A percentile compares a stretch with the other conserved stretches of the same genome.
Evolutionary conservation across 441 rosid species (phyloP).

Genomic region (Lagerstroemia fauriei): DNA sequence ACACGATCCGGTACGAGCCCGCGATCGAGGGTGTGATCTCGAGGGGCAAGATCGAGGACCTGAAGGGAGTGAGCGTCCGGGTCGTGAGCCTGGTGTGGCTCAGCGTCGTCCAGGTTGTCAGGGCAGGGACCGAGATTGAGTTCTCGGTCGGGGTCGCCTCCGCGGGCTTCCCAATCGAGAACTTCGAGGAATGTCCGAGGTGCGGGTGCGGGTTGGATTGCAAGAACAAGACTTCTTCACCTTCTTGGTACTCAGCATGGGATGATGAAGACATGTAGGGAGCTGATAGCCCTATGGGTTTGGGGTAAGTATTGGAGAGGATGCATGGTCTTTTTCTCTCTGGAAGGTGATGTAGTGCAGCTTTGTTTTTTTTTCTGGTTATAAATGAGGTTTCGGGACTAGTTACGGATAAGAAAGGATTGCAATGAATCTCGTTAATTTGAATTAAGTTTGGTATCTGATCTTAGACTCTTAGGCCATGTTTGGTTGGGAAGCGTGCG

Average conservation of each 20-base stretch:
- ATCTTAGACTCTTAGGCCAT: too few relatives aligned
- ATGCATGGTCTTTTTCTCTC: too few relatives aligned
- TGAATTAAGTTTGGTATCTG: too few relatives aligned
- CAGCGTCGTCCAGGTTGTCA: constrained; percentile 10
- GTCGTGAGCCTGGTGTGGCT: constrained; percentile 23
- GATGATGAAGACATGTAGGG: neutral
- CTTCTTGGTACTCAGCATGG: neutral
- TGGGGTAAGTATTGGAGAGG: too few relatives aligned
- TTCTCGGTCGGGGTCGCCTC: constrained; percentile 19
- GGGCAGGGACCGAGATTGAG: constrained; percentile 11
- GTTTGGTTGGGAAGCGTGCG: too few relatives aligned
- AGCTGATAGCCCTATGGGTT: neutral
- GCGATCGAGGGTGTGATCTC: constrained; percentile 14
- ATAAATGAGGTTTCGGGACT: too few relatives aligned
- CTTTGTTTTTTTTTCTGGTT: too few relatives aligned
- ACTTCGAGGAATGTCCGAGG: constrained; percentile 18
- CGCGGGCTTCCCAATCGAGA: constrained; percentile 14
- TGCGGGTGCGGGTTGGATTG: constrained; percentile 25
- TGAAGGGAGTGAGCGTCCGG: constrained; percentile 22
- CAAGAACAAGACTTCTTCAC: neutral
- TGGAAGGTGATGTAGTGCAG: too few relatives aligned
- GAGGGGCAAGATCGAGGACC: constrained; percentile 11
- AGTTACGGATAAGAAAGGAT: too few relatives aligned
- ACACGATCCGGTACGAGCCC: constrained; percentile 15
- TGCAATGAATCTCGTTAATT: too few relatives aligned